Evolutionary conservation across 2,329 filamentous ascomycete species (phyloP), one percentile per base, ranked within the genome.

Genomic region (Fusarium sp.): DNA sequence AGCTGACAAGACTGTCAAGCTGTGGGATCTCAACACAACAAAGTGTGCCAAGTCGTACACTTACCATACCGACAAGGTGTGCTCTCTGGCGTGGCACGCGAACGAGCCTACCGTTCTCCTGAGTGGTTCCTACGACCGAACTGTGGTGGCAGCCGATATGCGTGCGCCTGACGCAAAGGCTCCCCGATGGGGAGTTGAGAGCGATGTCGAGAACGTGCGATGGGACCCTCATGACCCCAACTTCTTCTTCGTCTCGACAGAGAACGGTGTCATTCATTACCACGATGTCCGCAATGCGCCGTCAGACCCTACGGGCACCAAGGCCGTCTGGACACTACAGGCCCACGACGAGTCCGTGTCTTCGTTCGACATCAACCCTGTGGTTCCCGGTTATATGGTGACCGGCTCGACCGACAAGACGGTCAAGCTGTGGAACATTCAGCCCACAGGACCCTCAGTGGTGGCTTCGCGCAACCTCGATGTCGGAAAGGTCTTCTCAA

Each of bases 31-130:
- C 67, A 92, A 94, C 83, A 97, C 93, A 4, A 88, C 92, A 65
- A 94, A 91, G 80, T 97, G 94, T 80, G 96, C 96, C 74, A 96
- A 97, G 83, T 97, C 94, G 44, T 99, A 99, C 85, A 86, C 88
- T 16, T 93, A 97, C 81, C 96, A 99, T 82, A 97, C 93, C 36
- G 96, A 97, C 85, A 99, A 99, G 83, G 94, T 98, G 71, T 99
- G 94, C 86, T 93, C 95, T 23, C 83, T 99, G 58, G 92, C 95
- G 70, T 99, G 97, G 96, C 93, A 98, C 83, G 87, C 92, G 1
- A 87, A 86, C 42, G 92, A 97, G 79, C 89, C 94, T 4, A 97
- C 96, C 0, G 89, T 97, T 20, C 86, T 99, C 26, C 86, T 99
- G 62, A 97, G 91, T 75, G 96, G 96, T 65, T 97, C 93, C 77